Evolutionary conservation across 306 rosid genomes (phyloP), one percentile per base, ranked within the genome.

Genomic region (Chamaecrista fasciculata): DNA sequence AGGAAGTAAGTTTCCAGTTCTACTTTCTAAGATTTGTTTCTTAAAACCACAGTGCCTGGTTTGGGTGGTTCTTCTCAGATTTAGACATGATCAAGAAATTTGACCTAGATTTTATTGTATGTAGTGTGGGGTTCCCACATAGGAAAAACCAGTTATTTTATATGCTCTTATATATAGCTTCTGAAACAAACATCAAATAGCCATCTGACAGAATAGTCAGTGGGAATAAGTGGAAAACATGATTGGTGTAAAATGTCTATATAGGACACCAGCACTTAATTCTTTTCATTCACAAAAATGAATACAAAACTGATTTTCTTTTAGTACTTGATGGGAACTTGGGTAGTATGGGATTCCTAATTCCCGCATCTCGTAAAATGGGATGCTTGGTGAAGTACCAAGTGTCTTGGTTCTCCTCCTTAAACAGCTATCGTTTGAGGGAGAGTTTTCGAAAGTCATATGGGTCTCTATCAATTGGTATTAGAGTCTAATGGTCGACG

Each of bases 1-100:
- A 94, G 77, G 89, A 94, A 58, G 98, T 94, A 86, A 79, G 76
- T 55, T 70, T 72, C 50, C 49, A 43, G 46, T 42, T 61, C 71
- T 25, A 24, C 14, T 11, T 18, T 26, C 73, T 39, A 2, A 63
- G 51, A 29, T 23, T 77, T 16, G 63, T 69, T 51, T 76, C 15
- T 47, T 74, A 70, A 6, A 73, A 28, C 21, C 39, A 15, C 23
- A 2, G 62, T 16, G 55, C 75, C 24, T 43, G 43, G 9, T 66
- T 67, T n/a, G n/a, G n/a, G 43, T 69, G 58, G n/a, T n/a, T n/a
- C n/a, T n/a, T n/a, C 36, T 66, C 20, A 40, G 66, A 59, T 37
- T 33, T 71, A 15, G 55, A 42, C 37, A 11, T 31, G 47, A 50
- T 65, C 42, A 61, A 28, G 9, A 14, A 37, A 25, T 18, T 11